phyloP scores from a whole-genome alignment of 2,329 filamentous ascomycete genomes.

The Geosmithia flava region DNA sequence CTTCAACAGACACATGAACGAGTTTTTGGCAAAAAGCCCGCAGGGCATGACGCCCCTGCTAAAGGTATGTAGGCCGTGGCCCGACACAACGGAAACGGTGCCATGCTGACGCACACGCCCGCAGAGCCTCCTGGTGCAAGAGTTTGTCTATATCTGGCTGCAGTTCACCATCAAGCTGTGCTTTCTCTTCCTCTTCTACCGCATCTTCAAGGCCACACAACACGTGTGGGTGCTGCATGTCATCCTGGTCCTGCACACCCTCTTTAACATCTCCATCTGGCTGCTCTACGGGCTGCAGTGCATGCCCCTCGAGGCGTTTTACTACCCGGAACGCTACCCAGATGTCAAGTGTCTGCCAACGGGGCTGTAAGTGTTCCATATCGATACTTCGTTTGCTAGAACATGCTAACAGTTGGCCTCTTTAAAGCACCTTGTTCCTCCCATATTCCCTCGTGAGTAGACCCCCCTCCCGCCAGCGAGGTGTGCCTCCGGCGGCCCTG shows the following conservation, averaged over 20 bases:
- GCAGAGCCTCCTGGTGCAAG: constrained; percentile 1
- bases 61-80: not conserved
- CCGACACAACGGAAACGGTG: not conserved
- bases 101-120: not conserved
- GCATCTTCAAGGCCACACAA: not conserved
- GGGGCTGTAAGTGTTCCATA: not conserved
- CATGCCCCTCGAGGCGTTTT: constrained; percentile 1
- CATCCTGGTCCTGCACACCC: not conserved
- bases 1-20: not conserved
- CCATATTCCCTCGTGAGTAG: not conserved
- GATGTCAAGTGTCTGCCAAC: not conserved
- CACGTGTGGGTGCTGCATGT: not conserved
- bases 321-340: not conserved
- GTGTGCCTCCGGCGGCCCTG: no score
- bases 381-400: not conserved
- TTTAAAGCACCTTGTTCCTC: not conserved
- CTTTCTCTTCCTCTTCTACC: constrained; percentile 2
- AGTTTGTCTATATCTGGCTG: constrained; percentile 1
- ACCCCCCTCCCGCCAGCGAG: not conserved
- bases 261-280: not conserved
- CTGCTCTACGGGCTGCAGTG: constrained; percentile 2
- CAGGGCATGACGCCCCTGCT: not conserved
- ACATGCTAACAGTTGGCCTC: not conserved
- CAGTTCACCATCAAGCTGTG: constrained; percentile 2
- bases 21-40: not conserved